Evolutionary conservation across 805 yeast genomes (phyloP).

Genomic region (Cyberlindnera maclurae): DNA sequence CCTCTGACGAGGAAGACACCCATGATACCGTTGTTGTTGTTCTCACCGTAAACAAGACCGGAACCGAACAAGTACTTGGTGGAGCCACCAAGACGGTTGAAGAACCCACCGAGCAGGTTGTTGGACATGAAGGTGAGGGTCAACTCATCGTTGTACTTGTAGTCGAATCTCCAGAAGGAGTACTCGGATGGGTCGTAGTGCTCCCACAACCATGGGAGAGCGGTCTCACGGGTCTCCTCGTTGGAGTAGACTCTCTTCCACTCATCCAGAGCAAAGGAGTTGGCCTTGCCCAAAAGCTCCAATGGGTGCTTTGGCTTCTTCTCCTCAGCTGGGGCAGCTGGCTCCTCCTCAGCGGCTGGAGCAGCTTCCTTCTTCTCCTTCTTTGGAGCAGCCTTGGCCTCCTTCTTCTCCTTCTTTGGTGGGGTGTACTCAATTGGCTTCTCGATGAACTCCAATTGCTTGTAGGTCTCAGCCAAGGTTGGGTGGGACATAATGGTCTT

Average conservation of each 20-base stretch:
- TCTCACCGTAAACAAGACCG: constrained; percentile 94
- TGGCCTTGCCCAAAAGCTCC: constrained; percentile 68
- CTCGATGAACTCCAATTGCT: constrained; percentile 50
- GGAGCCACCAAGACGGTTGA: constrained; percentile 89
- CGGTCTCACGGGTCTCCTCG: constrained; percentile 91
- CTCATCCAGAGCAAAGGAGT: constrained; percentile 68
- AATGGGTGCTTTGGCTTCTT: constrained; percentile 91
- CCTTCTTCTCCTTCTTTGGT: constrained; percentile 60
- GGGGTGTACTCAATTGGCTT: constrained; percentile 63
- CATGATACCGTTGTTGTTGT: constrained; percentile 95
- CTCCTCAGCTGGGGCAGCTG: constrained; percentile 40
- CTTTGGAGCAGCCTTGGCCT: constrained; percentile 30
- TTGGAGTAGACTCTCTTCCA: constrained; percentile 97
- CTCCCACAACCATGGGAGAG: constrained; percentile 98
- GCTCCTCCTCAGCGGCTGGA: constrained; percentile 30
- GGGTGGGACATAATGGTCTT: constrained; percentile 43
- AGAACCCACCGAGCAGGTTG: constrained; percentile 97
- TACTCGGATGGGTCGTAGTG: constrained; percentile 87
- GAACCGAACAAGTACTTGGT: constrained; percentile 92
- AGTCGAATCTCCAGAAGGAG: constrained; percentile 92
- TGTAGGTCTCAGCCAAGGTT: constrained; percentile 40
- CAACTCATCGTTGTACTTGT: constrained; percentile 97
- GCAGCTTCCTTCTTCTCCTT: constrained; percentile 30
- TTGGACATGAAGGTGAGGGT: constrained; percentile 97
- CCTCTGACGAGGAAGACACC: constrained; percentile 97